A percentile compares a stretch with the other conserved stretches of the same genome.
These are phyloP conservation scores for Gigaspora rosea DNA, from an alignment of 192 early-diverging fungal genomes.

Conservation along the genomic window DNA sequence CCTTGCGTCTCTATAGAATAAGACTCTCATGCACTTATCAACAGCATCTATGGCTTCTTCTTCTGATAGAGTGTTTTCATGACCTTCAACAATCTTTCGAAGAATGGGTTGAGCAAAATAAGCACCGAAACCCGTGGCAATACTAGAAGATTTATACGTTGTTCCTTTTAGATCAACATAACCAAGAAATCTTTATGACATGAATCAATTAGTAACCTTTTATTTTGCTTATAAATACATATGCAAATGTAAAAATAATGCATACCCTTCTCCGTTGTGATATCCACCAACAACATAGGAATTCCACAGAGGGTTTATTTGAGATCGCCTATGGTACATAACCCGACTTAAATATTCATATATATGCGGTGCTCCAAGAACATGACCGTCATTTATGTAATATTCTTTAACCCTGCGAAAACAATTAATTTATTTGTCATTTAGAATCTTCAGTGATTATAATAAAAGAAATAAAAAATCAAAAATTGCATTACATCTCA, in stretches of 20 bases:
- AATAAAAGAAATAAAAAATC: too few relatives aligned
- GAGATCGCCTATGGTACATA: conserved; percentile 89
- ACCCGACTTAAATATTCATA: conserved; percentile 88
- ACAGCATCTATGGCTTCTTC: conserved; percentile 84
- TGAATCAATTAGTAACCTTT: not conserved
- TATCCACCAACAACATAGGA: conserved; percentile 87
- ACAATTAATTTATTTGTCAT: not conserved
- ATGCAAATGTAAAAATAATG: not conserved
- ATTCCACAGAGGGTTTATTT: conserved; percentile 96
- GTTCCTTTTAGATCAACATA: conserved; percentile 93
- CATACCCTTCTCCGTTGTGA: conserved; percentile 71
- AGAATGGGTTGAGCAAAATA: conserved; percentile 90
- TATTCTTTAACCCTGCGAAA: conserved; percentile 77
- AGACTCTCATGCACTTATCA: conserved; percentile 88
- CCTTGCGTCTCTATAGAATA: conserved; percentile 94
- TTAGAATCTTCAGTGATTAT: too few relatives aligned
- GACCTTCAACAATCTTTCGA: conserved; percentile 86
- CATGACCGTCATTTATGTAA: conserved; percentile 87
- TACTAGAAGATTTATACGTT: conserved; percentile 85
- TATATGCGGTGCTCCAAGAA: conserved; percentile 80
- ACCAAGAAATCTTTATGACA: conserved; percentile 71
- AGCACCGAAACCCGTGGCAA: conserved; percentile 94
- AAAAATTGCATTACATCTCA: conserved; percentile 54
- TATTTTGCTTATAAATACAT: not conserved
- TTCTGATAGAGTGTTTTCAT: conserved; percentile 85